Evolutionary conservation across 495 filamentous ascomycete species (phyloP), one percentile per base, ranked within the genome.

Genomic region (Articulospora tetracladia): DNA sequence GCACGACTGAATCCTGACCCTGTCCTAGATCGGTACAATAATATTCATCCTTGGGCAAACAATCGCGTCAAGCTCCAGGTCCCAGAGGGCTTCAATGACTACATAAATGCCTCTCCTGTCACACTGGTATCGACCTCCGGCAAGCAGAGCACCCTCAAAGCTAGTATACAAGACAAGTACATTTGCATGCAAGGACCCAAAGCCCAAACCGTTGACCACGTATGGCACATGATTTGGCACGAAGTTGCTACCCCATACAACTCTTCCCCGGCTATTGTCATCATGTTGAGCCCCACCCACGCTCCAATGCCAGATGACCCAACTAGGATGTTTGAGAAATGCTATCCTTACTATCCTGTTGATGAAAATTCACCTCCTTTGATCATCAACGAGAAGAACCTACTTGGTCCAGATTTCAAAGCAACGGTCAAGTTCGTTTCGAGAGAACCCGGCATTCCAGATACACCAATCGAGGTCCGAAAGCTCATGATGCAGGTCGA

Each of bases 41-140:
- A 97, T 68, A 87, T 97, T 46, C 86, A 91, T 59, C 90, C 92
- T 0, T 97, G 86, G 85, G 83, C 84, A 56, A 85, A 90, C 69
- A 92, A 93, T 64, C 91, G 94, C 1, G 77, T 99, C 54, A 87
- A 86, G 67, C 83, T 99, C 23, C 81, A 82, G 32, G 94, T 98
- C 1, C 88, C 90, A 12, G 83, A 87, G 27, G 91, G 87, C 15
- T 75, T 86, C 57, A 85, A 86, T 64, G 90, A 97, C 72, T 99
- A 98, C 73, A 95, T 98, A 77, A 99, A 99, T 70, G 94, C 94
- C 20, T 96, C 91, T 8, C 91, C 92, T 20, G 95, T 99, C 48
- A 67, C 78, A 6, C 76, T 97, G 26, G 51, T 50, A 20, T 62
- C 63, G 2, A 62, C 63, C n/a, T 57, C 66, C 22, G 20, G 25